Evolutionary conservation across 2,329 filamentous ascomycete species (phyloP), one percentile per base, ranked within the genome.

Genomic region (Alternaria sp.): DNA sequence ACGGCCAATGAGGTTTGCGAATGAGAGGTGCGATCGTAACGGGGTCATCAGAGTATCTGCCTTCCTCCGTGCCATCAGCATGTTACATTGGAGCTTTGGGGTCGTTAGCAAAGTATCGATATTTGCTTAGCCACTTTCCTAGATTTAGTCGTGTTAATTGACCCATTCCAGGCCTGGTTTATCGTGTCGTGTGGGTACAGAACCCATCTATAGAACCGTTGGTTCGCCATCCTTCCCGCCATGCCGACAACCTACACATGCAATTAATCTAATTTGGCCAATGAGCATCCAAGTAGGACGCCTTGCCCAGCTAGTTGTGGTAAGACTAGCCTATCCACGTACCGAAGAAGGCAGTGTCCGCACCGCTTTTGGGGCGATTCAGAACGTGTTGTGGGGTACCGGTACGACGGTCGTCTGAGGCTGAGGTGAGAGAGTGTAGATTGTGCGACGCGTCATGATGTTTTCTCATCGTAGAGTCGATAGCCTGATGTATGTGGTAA

Each of bases 191-290:
- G 53, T 23, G 15, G 41, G 20, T 30, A 23, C 45, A 54, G 28
- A 53, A 47, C 47, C 53, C 60, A 43, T 47, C 8, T 21, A 37
- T 46, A 47, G 30, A 23, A 51, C 45, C 28, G 64, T 63, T 68
- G 61, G 59, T 26, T 55, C 20, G 23, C 33, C 23, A 18, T 57
- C 33, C 45, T 30, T 51, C 41, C 43, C 43, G 25, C 57, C 18
- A 44, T 37, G 58, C 60, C 37, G 14, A 47, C 45, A 45, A 41
- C 49, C 46, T 60, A 46, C 60, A 61, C 56, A 45, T 61, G 51
- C 60, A 58, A 7, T 55, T 55, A 63, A 65, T 69, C 51, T 69
- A 67, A 45, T 23, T 21, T 28, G 21, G 23, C 65, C 67, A 66
- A 68, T 68, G 21, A 53, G 10, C 20, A 25, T 46, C 7, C 44